Percentiles rank a stretch among this genome's conserved stretches.
Evolutionary conservation across 2,329 filamentous ascomycete species (phyloP).

Genomic region (Xylaria sp.): DNA sequence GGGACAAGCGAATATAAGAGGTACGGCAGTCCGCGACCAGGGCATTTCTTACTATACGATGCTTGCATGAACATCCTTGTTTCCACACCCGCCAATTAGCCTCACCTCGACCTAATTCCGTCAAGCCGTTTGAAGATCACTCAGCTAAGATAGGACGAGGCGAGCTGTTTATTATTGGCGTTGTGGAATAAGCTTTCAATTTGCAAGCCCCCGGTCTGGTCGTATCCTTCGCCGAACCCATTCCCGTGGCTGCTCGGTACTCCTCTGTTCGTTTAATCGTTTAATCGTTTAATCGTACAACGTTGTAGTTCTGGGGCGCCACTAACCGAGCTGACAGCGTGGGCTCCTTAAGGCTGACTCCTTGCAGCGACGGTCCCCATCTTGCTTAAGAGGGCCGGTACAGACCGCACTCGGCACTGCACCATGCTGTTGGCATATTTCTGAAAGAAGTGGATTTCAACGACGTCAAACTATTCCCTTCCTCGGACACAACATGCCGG

Average conservation of each 20-base stretch:
- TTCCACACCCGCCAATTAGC: constrained; percentile 30
- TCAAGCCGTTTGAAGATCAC: constrained; percentile 32
- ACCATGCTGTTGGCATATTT: constrained; percentile 21
- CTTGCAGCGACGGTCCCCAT: constrained; percentile 29
- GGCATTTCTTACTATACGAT: constrained; percentile 24
- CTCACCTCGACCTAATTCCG: constrained; percentile 29
- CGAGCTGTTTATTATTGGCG: constrained; percentile 33
- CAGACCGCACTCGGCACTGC: constrained; percentile 25
- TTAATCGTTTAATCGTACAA: constrained; percentile 19
- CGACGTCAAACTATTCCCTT: constrained; percentile 1
- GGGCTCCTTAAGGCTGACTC: constrained; percentile 34
- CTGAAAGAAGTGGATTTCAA: constrained; percentile 28
- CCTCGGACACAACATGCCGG: constrained; percentile 34
- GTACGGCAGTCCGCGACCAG: constrained; percentile 24
- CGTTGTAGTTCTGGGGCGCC: constrained; percentile 19
- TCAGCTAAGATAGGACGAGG: constrained; percentile 36
- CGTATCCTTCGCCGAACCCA: constrained; percentile 16
- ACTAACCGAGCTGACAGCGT: constrained; percentile 28
- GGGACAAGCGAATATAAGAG: constrained; percentile 28
- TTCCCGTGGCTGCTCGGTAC: constrained; percentile 22
- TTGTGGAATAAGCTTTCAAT: constrained; percentile 34
- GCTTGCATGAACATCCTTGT: constrained; percentile 32
- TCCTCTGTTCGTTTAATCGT: constrained; percentile 14
- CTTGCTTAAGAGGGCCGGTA: constrained; percentile 33
- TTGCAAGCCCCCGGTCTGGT: constrained; percentile 21